Percentiles rank a stretch among this genome's conserved stretches.
Evolutionary conservation across 768 basidiomycete genomes (phyloP).

Genomic region (Chalciporus chontae): DNA sequence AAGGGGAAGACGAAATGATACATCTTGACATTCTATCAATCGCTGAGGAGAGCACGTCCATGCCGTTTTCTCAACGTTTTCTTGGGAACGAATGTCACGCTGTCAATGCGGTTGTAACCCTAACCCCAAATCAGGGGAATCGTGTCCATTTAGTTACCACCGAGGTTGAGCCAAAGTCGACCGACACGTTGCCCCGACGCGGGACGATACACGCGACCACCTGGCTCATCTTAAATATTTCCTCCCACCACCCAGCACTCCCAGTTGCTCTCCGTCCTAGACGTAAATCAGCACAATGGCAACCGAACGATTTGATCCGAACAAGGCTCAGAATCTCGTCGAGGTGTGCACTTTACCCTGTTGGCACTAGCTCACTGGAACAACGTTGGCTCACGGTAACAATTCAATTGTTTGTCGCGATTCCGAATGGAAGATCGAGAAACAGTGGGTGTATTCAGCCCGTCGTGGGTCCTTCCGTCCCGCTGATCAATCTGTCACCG

Average conservation of each 20-base stretch:
- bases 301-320: slow-evolving; percentile 68
- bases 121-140: slow-evolving; percentile 19
- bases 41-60: neutral
- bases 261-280: neutral
- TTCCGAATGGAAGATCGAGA: slow-evolving; percentile 72
- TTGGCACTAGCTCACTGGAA: slow-evolving; percentile 11
- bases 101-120: slow-evolving; percentile 1
- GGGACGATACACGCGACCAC: neutral
- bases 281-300: slow-evolving; percentile 39
- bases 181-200: neutral
- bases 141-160: slow-evolving; percentile 4
- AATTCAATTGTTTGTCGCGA: slow-evolving; percentile 4
- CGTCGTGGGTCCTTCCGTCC: neutral
- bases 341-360: slow-evolving; percentile 54
- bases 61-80: neutral
- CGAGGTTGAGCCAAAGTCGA: too few relatives aligned
- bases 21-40: neutral
- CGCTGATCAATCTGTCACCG: slow-evolving; percentile 11
- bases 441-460: slow-evolving; percentile 62
- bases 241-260: neutral
- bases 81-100: too few relatives aligned
- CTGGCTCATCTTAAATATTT: slow-evolving; percentile 3
- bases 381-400: slow-evolving; percentile 20
- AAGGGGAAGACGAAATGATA: slow-evolving; percentile 23
- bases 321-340: slow-evolving; percentile 86